A percentile compares a stretch with the other conserved stretches of the same genome.
Conservation (phyloP, 805 yeast species). For the Saccharomycopsis sp. region DNA sequence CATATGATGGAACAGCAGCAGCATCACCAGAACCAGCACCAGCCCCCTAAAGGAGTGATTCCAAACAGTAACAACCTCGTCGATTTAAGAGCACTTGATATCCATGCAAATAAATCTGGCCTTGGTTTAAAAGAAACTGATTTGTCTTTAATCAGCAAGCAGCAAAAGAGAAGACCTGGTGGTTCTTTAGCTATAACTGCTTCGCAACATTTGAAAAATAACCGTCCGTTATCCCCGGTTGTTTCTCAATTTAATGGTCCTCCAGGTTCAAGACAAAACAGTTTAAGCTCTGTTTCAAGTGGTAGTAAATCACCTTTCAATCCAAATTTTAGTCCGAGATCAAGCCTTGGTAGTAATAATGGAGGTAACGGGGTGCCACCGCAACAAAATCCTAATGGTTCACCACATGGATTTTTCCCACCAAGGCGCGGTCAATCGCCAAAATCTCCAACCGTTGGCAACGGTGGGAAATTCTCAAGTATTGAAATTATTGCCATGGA, state of each 20-base stretch:
- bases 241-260: conserved; percentile 1
- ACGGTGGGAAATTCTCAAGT: conserved; percentile 1
- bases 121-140: conserved; percentile 20
- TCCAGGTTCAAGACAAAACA: conserved; percentile 9
- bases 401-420: conserved; percentile 14
- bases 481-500: conserved; percentile 21
- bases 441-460: conserved; percentile 1
- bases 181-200: conserved; percentile 21
- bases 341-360: background rate
- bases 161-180: conserved; percentile 19
- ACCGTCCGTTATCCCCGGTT: conserved; percentile 5
- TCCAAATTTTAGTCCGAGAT: conserved; percentile 13
- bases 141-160: conserved; percentile 13
- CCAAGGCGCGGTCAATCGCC: conserved; percentile 14
- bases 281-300: conserved; percentile 6
- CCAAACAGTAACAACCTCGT: background rate
- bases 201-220: conserved; percentile 18
- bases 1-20: background rate
- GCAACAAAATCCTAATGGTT: background rate
- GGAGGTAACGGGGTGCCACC: background rate
- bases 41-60: too few species aligned
- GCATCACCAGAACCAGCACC: conserved; percentile 2
- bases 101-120: background rate
- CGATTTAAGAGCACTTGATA: conserved; percentile 16
- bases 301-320: conserved; percentile 14